Percentiles rank a stretch among this genome's conserved stretches.
phyloP scores from a whole-genome alignment of 1,139 yeast species.

The Yamadazyma conglobata region DNA sequence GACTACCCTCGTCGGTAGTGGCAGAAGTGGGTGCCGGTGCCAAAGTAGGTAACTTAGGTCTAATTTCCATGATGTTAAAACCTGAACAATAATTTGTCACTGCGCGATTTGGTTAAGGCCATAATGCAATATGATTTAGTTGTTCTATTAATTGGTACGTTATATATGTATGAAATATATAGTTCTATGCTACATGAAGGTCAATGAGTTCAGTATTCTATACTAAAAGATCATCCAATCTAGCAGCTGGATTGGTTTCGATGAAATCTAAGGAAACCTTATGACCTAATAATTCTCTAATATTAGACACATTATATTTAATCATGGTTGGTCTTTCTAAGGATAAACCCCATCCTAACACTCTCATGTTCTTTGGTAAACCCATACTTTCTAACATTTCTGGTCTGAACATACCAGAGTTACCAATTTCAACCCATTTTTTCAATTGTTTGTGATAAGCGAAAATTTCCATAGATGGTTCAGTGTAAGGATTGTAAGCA shows the following conservation, averaged over 20 bases:
- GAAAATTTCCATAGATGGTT: constrained; percentile 96
- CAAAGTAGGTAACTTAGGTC: no score
- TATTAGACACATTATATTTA: constrained; percentile 92
- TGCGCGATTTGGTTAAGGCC: no score
- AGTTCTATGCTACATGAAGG: constrained; percentile 4
- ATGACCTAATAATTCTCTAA: constrained; percentile 92
- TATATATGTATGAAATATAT: constrained; percentile 1
- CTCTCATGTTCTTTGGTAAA: constrained; percentile 88
- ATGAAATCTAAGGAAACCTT: constrained; percentile 90
- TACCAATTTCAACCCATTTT: constrained; percentile 99
- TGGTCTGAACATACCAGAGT: constrained; percentile 99
- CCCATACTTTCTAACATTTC: constrained; percentile 99
- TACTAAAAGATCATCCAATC: constrained; percentile 66
- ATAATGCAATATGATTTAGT: no score
- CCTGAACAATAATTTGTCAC: no score
- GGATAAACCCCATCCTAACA: constrained; percentile 96
- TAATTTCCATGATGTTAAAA: no score
- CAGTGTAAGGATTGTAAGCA: constrained; percentile 98
- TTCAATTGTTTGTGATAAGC: constrained; percentile 93
- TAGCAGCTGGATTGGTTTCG: constrained; percentile 95
- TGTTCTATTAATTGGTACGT: constrained; percentile 1
- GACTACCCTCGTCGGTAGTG: no score
- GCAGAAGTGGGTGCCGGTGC: no score
- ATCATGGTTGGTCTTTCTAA: constrained; percentile 99
- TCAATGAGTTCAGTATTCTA: no score